Percentiles rank a stretch among this genome's conserved stretches.
Evolutionary conservation across 306 rosid genomes (phyloP).

Genomic region (Castanea crenata): DNA sequence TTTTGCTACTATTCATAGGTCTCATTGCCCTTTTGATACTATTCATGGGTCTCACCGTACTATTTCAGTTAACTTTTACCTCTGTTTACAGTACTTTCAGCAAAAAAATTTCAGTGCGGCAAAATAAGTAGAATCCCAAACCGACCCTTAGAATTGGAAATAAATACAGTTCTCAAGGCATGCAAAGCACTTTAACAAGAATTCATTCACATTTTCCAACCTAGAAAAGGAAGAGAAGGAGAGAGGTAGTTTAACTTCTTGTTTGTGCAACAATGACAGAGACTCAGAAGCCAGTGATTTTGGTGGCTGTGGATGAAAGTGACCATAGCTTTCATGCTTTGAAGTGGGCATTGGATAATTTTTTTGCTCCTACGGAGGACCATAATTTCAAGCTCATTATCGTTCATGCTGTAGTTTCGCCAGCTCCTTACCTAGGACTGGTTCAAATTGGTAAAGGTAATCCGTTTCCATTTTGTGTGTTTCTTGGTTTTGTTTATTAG

Average conservation of each 20-base stretch:
- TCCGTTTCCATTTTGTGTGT: neutral
- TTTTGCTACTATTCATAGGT: no score
- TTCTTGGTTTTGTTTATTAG: no score
- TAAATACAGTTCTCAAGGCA: neutral
- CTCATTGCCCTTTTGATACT: accelerated
- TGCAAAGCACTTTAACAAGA: neutral
- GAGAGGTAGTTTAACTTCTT: neutral
- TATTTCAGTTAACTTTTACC: no score
- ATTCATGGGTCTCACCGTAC: accelerated
- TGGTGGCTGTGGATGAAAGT: slow-evolving; percentile 34
- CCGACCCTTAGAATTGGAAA: neutral
- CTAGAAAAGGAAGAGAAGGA: neutral
- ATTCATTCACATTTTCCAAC: neutral
- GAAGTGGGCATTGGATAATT: slow-evolving; percentile 37
- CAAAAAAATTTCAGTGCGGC: accelerated
- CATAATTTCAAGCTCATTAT: slow-evolving; percentile 26
- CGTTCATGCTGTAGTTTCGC: slow-evolving; percentile 27
- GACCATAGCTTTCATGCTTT: slow-evolving; percentile 40
- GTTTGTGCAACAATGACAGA: slow-evolving; percentile 27
- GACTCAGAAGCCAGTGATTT: slow-evolving; percentile 24
- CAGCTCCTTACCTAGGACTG: slow-evolving; percentile 20
- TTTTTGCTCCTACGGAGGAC: slow-evolving; percentile 5
- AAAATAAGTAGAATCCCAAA: no score
- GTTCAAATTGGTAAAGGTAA: slow-evolving; percentile 16
- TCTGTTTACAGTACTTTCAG: accelerated